Evolutionary conservation across 1,284 basidiomycete species (phyloP).

Genomic region (Prillingera fragicola): DNA sequence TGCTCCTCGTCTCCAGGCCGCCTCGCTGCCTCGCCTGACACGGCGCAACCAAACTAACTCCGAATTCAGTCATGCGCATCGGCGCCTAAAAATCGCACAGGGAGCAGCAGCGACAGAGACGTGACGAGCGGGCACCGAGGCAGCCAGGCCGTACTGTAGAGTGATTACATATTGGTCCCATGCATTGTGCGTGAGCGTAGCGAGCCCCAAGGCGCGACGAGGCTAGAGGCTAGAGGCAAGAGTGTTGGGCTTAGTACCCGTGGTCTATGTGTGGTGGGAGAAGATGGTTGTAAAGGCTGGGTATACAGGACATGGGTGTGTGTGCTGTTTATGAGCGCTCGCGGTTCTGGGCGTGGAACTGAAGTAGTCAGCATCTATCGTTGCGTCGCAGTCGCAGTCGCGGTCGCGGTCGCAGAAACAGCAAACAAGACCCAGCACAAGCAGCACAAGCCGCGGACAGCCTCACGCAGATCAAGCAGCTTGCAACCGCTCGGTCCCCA

Average conservation of each 20-base stretch:
- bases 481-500: no score
- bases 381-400: background rate
- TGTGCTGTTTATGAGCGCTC: constrained; percentile 8
- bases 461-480: background rate
- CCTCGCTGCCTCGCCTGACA: no score
- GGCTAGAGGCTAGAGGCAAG: background rate
- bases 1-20: no score
- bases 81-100: constrained; percentile 16
- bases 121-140: constrained; percentile 6
- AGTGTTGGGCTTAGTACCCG: background rate
- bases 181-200: constrained; percentile 21
- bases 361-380: constrained; percentile 6
- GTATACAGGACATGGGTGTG: background rate
- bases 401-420: background rate
- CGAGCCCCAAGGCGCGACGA: no score
- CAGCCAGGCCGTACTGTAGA: constrained; percentile 9
- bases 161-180: constrained; percentile 20
- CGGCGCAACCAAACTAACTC: no score
- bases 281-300: constrained; percentile 1
- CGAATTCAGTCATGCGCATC: constrained; percentile 26
- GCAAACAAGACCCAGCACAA: background rate
- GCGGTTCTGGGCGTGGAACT: constrained; percentile 46
- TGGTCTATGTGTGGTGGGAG: background rate
- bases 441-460: background rate
- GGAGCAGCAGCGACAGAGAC: background rate